A percentile compares a stretch with the other conserved stretches of the same genome.
phyloP scores from a whole-genome alignment of 805 yeast species.

The Nakazawaea wickerhamii region DNA sequence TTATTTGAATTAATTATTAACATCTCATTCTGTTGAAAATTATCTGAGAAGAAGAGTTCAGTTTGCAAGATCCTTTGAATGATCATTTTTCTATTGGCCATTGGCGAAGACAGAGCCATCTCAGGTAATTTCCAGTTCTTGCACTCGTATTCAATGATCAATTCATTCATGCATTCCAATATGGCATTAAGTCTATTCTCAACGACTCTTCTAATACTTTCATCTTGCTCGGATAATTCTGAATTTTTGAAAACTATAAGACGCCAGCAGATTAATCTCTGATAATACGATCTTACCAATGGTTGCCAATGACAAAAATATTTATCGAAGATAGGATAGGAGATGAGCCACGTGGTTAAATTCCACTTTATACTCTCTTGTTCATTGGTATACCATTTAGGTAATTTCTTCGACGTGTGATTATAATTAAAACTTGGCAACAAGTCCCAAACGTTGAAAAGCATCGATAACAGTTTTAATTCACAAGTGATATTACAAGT shows the following conservation, averaged over 20 bases:
- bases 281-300: constrained; percentile 62
- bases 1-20: constrained; percentile 7
- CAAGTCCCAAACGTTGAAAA: constrained; percentile 71
- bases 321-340: constrained; percentile 43
- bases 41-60: constrained; percentile 18
- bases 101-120: constrained; percentile 24
- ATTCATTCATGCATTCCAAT: constrained; percentile 18
- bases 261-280: constrained; percentile 65
- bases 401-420: constrained; percentile 8
- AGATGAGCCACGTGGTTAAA: constrained; percentile 50
- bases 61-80: constrained; percentile 30
- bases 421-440: constrained; percentile 34
- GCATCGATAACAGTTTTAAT: constrained; percentile 55
- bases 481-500: constrained; percentile 60
- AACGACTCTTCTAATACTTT: constrained; percentile 17
- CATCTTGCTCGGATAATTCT: constrained; percentile 7
- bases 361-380: constrained; percentile 41
- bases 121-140: constrained; percentile 9
- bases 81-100: constrained; percentile 45
- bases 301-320: constrained; percentile 80
- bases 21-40: constrained; percentile 7
- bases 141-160: neutral
- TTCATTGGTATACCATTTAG: constrained; percentile 35
- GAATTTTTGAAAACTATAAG: constrained; percentile 30
- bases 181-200: constrained; percentile 28